Percentiles rank a stretch among this genome's conserved stretches.
These are phyloP conservation scores for Gonapodya prolifera DNA, from an alignment of 192 early-diverging fungal genomes.

Conservation along the genomic window DNA sequence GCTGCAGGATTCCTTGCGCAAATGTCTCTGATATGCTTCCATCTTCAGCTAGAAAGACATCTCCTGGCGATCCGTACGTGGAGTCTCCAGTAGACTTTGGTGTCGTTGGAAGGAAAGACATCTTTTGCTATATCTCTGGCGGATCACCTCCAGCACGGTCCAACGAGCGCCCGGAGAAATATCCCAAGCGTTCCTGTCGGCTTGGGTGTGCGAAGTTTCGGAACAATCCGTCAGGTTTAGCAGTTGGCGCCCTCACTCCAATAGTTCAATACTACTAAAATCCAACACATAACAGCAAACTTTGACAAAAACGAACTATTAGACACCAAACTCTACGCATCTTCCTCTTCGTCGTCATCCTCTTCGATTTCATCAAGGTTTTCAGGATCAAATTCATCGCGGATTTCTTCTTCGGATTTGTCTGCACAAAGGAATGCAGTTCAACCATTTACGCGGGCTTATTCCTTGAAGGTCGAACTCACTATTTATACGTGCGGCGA, in stretches of 20 bases:
- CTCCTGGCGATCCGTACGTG: not conserved
- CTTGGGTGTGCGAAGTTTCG: too few relatives aligned
- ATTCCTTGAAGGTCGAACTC: not conserved
- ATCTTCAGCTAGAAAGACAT: not conserved
- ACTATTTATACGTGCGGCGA: not conserved
- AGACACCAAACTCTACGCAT: not conserved
- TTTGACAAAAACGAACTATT: not conserved
- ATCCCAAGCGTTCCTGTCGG: not conserved
- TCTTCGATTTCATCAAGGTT: not conserved
- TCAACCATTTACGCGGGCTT: not conserved
- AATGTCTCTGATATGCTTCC: too few relatives aligned
- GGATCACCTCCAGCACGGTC: not conserved
- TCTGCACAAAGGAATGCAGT: not conserved
- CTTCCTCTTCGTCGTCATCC: not conserved
- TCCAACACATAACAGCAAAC: not conserved
- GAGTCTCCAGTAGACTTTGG: not conserved
- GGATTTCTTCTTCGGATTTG: not conserved
- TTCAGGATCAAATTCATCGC: not conserved
- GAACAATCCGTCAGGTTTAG: not conserved
- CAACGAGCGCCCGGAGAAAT: not conserved
- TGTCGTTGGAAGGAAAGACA: not conserved
- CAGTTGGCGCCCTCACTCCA: not conserved
- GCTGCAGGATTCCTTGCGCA: too few relatives aligned
- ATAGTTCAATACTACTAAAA: not conserved
- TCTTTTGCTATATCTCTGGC: too few relatives aligned